These are phyloP conservation scores for Ogataea siamensis DNA, from an alignment of 805 yeast genomes.

Conservation along the genomic window DNA sequence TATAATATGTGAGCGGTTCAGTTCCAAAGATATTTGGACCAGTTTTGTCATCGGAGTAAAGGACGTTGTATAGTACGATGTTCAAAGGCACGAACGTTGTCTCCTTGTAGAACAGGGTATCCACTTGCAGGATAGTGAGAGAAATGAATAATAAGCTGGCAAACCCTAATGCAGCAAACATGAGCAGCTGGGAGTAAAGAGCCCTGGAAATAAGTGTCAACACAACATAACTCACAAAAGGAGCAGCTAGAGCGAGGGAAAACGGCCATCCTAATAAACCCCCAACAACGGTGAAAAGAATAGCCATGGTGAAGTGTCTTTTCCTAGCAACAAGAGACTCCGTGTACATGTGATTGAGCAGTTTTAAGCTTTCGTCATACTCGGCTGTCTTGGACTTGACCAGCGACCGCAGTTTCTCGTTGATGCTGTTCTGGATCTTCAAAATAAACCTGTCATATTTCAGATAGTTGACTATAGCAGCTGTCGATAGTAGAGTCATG, in stretches of 20 bases:
- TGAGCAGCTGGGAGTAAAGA: slow-evolving; percentile 5
- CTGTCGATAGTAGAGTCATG: slow-evolving; percentile 44
- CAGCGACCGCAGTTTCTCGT: slow-evolving; percentile 16
- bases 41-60: slow-evolving; percentile 58
- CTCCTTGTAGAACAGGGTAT: slow-evolving; percentile 60
- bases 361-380: slow-evolving; percentile 17
- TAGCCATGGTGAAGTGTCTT: slow-evolving; percentile 31
- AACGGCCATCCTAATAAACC: slow-evolving; percentile 94
- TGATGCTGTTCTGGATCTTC: slow-evolving; percentile 19
- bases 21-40: slow-evolving; percentile 92
- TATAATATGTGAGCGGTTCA: slow-evolving; percentile 75
- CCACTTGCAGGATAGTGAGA: slow-evolving; percentile 38
- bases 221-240: slow-evolving; percentile 47
- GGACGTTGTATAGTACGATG: slow-evolving; percentile 79
- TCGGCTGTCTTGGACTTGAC: slow-evolving; percentile 16
- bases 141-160: slow-evolving; percentile 19
- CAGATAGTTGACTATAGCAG: slow-evolving; percentile 38
- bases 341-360: slow-evolving; percentile 18
- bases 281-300: slow-evolving; percentile 54
- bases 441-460: slow-evolving; percentile 23
- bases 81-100: slow-evolving; percentile 73
- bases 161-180: slow-evolving; percentile 20
- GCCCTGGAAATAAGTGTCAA: slow-evolving; percentile 14
- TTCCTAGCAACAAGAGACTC: slow-evolving; percentile 21
- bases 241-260: slow-evolving; percentile 59